Evolutionary conservation across 116 monocot genomes (phyloP), one percentile per base, ranked within the genome.

Genomic region (Dioscorea cayenensis): DNA sequence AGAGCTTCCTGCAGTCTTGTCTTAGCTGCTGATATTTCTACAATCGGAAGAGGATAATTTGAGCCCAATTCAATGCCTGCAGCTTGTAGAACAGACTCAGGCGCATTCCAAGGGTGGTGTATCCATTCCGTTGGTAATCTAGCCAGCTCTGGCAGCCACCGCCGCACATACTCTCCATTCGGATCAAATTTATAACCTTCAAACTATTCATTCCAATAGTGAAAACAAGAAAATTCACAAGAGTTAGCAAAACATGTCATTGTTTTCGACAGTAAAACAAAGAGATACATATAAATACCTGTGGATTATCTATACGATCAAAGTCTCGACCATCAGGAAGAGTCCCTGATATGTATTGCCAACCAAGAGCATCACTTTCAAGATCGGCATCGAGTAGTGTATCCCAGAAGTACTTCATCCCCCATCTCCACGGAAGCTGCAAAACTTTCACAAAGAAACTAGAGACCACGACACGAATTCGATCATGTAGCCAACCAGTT

Each of bases 361-460:
- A 97, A 71, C 97, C 97, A 52, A 97, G 69, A 50, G 93, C 88
- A 84, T 97, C 97, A 71, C 93, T 85, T 72, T 97, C 97, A 58
- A 97, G 93, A 84, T 97, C 97, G 25, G 97, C 92, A 81, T 97
- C 97, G 27, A 97, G 52, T 22, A 97, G 68, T 0, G 97, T 97
- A 66, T 97, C 90, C 97, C 97, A 97, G 23, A 97, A 97, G 76
- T 97, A 97, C 80, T 97, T 97, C 93, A 97, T 97, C 27, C 97
- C 97, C 97, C 93, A 97, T 66, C 90, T 85, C 97, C 97, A 97
- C 9, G 97, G 97, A 68, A 97, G 86, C 76, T 90, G 97, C 70
- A 97, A 66, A 60, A 97, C 92, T 75, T 97, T 97, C 22, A 97
- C 97, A 59, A 92, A 97, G 86, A 97, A 97, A 62, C 93, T 93